Percentiles rank a stretch among this genome's conserved stretches.
These are phyloP conservation scores for Dioszegia crocea DNA, from an alignment of 768 basidiomycete genomes.

Conservation along the genomic window DNA sequence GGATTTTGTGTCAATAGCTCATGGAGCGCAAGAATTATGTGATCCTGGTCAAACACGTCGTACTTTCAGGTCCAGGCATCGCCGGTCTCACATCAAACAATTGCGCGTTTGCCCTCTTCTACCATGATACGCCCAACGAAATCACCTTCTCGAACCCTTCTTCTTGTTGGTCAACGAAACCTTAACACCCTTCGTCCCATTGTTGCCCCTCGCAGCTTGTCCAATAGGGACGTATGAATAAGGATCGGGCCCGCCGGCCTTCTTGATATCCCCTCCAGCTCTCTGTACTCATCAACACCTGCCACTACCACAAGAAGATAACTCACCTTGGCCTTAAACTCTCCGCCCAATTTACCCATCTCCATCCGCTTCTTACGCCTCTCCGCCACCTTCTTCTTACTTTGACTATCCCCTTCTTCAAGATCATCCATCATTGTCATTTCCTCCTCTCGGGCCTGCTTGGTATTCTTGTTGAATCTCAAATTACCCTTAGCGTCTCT, in stretches of 20 bases:
- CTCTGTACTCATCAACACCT: conserved; percentile 56
- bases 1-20: too few relatives aligned
- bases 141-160: conserved; percentile 41
- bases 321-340: conserved; percentile 92
- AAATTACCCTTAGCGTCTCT: conserved; percentile 76
- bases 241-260: conserved; percentile 73
- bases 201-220: conserved; percentile 63
- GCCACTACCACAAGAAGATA: conserved; percentile 4
- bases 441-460: conserved; percentile 73
- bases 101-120: too few relatives aligned
- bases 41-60: too few relatives aligned
- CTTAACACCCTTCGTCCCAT: conserved; percentile 46
- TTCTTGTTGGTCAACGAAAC: conserved; percentile 49
- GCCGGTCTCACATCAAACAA: too few relatives aligned
- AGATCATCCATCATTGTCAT: conserved; percentile 71
- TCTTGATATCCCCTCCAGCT: conserved; percentile 91
- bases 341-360: conserved; percentile 63
- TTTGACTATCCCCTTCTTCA: conserved; percentile 51
- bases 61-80: too few relatives aligned
- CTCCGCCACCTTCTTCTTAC: conserved; percentile 51
- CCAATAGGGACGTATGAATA: conserved; percentile 84
- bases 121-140: too few relatives aligned
- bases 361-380: conserved; percentile 53
- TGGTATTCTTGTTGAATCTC: conserved; percentile 96
- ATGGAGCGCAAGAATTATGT: too few relatives aligned